Conservation (phyloP, 2,329 filamentous ascomycete species). For the Botrytis deweyae region DNA sequence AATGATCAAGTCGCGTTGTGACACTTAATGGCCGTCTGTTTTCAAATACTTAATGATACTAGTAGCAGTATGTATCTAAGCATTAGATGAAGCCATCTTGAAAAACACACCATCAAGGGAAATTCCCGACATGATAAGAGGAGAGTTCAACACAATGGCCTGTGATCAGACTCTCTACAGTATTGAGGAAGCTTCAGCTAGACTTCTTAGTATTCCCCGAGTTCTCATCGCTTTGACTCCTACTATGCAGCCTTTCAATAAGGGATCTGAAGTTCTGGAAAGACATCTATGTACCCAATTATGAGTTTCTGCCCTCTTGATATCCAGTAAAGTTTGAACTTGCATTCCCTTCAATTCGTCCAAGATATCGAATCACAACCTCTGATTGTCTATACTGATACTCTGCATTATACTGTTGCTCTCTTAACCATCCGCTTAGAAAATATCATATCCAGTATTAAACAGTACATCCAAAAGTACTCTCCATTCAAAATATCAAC, state of each 20-base stretch:
- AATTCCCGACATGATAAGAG: background rate
- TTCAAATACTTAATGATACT: background rate
- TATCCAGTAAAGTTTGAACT: background rate
- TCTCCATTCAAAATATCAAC: background rate
- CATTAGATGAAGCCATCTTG: background rate
- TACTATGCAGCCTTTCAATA: background rate
- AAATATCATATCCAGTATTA: background rate
- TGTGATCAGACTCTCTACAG: background rate
- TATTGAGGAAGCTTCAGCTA: background rate
- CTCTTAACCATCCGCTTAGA: background rate
- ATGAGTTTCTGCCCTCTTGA: accelerated
- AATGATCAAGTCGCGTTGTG: background rate
- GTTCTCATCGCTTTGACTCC: background rate
- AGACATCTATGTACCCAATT: background rate
- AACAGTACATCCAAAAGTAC: background rate
- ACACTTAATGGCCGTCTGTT: background rate
- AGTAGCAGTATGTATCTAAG: background rate
- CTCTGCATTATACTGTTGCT: background rate
- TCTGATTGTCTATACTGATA: background rate
- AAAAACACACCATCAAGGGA: background rate
- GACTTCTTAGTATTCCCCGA: accelerated
- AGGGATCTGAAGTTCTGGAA: accelerated
- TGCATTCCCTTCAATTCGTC: background rate
- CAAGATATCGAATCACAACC: background rate
- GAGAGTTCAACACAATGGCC: background rate